Percentiles rank a stretch among this genome's conserved stretches.
Conservation (phyloP, 306 rosid genomes). For the Cicer arietinum region DNA sequence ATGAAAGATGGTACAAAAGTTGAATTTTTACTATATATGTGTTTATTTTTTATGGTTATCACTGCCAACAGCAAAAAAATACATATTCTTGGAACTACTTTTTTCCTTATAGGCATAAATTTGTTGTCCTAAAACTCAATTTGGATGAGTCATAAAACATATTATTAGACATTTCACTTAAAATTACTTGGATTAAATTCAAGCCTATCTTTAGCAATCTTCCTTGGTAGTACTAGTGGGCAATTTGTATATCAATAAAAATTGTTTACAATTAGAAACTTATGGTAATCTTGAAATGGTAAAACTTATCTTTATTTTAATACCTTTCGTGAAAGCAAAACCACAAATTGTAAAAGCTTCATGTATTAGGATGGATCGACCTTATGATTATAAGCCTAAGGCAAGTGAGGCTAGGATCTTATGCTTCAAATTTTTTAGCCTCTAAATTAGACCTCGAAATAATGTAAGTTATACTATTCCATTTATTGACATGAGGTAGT, state of each 20-base stretch:
- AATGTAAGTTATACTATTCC: too few species aligned
- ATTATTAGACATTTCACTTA: background rate
- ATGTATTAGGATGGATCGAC: too few species aligned
- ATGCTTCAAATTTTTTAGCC: too few species aligned
- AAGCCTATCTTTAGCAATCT: background rate
- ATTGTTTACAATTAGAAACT: background rate
- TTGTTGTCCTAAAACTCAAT: background rate
- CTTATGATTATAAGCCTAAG: too few species aligned
- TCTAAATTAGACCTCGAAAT: too few species aligned
- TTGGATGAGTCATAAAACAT: constrained; percentile 9
- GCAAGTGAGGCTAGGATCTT: too few species aligned
- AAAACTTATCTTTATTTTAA: too few species aligned
- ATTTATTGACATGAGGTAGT: too few species aligned
- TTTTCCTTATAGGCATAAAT: background rate
- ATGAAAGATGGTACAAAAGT: too few species aligned
- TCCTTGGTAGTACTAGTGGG: background rate
- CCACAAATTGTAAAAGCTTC: too few species aligned
- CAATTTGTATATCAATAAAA: background rate
- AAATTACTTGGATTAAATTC: background rate
- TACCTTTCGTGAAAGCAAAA: too few species aligned
- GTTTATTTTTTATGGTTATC: background rate
- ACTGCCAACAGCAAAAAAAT: background rate
- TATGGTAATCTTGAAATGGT: background rate
- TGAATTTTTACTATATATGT: too few species aligned
- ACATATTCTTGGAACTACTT: background rate